Percentiles rank a stretch among this genome's conserved stretches.
Conservation (phyloP, 2,329 filamentous ascomycete species). For the Scedosporium apiospermum region DNA sequence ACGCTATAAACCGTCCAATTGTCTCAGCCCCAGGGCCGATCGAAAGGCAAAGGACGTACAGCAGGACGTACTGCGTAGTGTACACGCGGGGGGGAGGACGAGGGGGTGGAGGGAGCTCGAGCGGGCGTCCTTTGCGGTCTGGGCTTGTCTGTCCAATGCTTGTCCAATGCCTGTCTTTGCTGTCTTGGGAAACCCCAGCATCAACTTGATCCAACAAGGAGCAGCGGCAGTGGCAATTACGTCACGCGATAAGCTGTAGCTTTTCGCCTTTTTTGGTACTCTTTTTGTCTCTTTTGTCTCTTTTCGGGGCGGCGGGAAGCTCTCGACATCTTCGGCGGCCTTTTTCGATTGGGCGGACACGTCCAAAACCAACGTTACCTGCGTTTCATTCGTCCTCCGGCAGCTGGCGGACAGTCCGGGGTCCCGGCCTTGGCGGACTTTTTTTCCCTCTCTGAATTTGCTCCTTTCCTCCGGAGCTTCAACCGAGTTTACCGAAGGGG, state of each 20-base stretch:
- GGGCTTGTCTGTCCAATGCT: no score
- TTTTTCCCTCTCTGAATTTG: neutral
- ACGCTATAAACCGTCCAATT: no score
- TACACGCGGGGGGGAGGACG: no score
- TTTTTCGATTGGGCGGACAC: neutral
- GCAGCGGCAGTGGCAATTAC: neutral
- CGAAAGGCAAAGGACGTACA: no score
- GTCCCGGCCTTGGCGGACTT: neutral
- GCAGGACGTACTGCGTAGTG: no score
- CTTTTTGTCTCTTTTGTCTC: neutral
- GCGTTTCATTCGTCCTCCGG: neutral
- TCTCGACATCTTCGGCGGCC: neutral
- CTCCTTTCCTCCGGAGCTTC: neutral
- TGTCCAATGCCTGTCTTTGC: no score
- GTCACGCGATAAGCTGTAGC: neutral
- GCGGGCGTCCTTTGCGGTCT: no score
- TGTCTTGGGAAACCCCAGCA: no score
- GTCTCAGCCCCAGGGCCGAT: no score
- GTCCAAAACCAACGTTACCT: neutral
- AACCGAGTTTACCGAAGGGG: neutral
- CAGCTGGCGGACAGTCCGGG: neutral
- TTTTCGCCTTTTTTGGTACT: neutral
- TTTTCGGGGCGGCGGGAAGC: neutral
- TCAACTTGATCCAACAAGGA: neutral
- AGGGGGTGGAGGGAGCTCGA: no score